Evolutionary conservation across 2,329 filamentous ascomycete species (phyloP).

Genomic region (Fusarium incarnatum): DNA sequence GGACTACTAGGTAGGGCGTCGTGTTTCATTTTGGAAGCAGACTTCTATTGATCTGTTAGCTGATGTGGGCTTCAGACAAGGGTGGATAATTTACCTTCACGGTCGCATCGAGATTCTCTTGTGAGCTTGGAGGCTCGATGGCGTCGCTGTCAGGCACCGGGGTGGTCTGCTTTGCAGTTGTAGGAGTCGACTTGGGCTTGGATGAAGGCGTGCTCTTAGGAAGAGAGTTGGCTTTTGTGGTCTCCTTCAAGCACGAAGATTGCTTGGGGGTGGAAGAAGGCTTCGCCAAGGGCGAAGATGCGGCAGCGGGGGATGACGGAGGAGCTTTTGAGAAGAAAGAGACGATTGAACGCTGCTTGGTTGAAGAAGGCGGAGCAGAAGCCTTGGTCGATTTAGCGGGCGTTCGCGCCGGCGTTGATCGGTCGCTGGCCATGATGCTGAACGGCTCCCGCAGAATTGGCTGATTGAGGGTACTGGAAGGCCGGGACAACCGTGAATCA

Average conservation of each 20-base stretch:
- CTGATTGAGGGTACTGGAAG: slow-evolving; percentile 1
- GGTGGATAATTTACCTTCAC: slow-evolving; percentile 34
- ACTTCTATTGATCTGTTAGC: slow-evolving; percentile 57
- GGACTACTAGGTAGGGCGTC: slow-evolving; percentile 70
- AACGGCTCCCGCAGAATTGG: slow-evolving; percentile 5
- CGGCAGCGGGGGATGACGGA: slow-evolving; percentile 49
- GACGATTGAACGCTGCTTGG: slow-evolving; percentile 58
- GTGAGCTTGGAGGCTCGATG: slow-evolving; percentile 73
- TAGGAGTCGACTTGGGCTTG: slow-evolving; percentile 45
- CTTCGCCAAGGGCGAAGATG: slow-evolving; percentile 50
- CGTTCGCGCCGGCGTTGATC: slow-evolving; percentile 48
- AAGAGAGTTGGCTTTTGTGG: slow-evolving; percentile 56
- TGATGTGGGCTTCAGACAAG: slow-evolving; percentile 10
- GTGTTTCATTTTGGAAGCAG: slow-evolving; percentile 45
- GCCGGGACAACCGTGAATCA: slow-evolving; percentile 32
- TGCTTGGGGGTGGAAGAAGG: slow-evolving; percentile 49
- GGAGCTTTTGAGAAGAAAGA: slow-evolving; percentile 60
- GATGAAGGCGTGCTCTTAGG: slow-evolving; percentile 59
- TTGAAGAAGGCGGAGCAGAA: slow-evolving; percentile 47
- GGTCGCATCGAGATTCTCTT: slow-evolving; percentile 67
- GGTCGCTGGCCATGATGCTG: slow-evolving; percentile 49
- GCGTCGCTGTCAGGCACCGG: slow-evolving; percentile 86
- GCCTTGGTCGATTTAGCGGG: slow-evolving; percentile 51
- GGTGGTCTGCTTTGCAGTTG: slow-evolving; percentile 61
- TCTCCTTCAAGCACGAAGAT: slow-evolving; percentile 55